phyloP scores from a whole-genome alignment of 768 basidiomycete species.

The Hydnum rufescens region DNA sequence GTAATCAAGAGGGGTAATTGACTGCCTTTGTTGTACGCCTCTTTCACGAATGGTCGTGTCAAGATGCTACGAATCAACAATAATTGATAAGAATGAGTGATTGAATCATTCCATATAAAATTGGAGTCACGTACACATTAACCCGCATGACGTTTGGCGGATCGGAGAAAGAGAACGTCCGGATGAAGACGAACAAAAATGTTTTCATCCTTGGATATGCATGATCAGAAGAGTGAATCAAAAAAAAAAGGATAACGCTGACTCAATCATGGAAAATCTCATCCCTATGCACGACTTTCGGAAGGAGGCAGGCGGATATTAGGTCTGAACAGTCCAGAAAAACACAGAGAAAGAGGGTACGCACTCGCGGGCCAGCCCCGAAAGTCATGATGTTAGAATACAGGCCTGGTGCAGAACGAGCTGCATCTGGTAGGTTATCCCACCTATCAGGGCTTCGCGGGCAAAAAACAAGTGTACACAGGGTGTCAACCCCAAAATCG shows the following conservation, averaged over 20 bases:
- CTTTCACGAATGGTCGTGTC: conserved; percentile 40
- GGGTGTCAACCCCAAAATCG: too few relatives aligned
- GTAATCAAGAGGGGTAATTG: conserved; percentile 40
- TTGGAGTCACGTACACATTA: conserved; percentile 33
- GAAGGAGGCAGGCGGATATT: background rate
- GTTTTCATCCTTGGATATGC: conserved; percentile 32
- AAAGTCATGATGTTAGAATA: conserved; percentile 29
- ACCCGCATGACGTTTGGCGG: conserved; percentile 29
- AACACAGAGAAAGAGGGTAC: conserved; percentile 16
- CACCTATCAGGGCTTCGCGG: conserved; percentile 53
- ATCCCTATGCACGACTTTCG: conserved; percentile 62
- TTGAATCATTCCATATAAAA: background rate
- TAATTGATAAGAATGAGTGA: background rate
- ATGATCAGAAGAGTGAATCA: background rate
- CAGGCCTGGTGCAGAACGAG: conserved; percentile 37
- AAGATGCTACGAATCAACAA: conserved; percentile 26
- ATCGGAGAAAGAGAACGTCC: conserved; percentile 26
- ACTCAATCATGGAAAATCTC: conserved; percentile 63
- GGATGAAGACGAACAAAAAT: conserved; percentile 49
- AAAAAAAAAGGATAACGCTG: background rate
- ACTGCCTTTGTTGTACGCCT: conserved; percentile 35
- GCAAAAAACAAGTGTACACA: conserved; percentile 5
- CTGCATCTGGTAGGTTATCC: conserved; percentile 56
- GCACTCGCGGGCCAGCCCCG: conserved; percentile 61
- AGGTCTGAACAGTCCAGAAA: conserved; percentile 3